A percentile compares a stretch with the other conserved stretches of the same genome.
Evolutionary conservation across 257 asterid genomes (phyloP).

Genomic region (Lavandula angustifolia): DNA sequence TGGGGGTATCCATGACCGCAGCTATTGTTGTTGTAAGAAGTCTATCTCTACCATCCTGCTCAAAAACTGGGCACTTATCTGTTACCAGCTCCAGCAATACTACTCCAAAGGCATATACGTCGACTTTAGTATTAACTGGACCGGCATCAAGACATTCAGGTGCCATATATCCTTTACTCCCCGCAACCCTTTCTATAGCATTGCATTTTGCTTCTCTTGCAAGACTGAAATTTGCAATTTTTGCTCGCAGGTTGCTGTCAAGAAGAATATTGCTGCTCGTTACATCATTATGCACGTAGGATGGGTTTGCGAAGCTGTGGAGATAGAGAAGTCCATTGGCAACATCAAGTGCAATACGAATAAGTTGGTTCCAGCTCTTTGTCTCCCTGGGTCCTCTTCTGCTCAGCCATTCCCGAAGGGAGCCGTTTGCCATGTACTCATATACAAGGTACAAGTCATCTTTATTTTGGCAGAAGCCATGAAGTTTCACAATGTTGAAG

Average conservation of each 20-base stretch:
- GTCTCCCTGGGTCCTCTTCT: constrained; percentile 27
- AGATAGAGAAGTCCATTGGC: constrained; percentile 70
- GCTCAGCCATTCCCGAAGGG: constrained; percentile 55
- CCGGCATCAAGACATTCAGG: constrained; percentile 50
- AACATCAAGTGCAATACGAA: constrained; percentile 59
- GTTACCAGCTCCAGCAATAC: constrained; percentile 56
- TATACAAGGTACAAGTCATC: constrained; percentile 47
- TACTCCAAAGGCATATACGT: constrained; percentile 57
- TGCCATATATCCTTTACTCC: constrained; percentile 46
- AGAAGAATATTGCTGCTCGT: constrained; percentile 55
- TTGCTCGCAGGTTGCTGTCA: constrained; percentile 56
- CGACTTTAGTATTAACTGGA: constrained; percentile 44
- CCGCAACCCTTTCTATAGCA: constrained; percentile 29
- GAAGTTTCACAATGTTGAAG: constrained; percentile 56
- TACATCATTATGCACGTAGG: constrained; percentile 49
- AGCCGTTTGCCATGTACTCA: constrained; percentile 62
- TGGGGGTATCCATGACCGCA: constrained; percentile 34
- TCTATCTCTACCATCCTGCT: constrained; percentile 37
- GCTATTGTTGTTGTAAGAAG: constrained; percentile 39
- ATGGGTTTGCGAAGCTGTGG: constrained; percentile 59
- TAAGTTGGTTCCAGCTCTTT: constrained; percentile 39
- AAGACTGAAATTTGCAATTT: constrained; percentile 52
- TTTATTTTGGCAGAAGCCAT: constrained; percentile 49
- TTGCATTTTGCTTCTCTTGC: constrained; percentile 44
- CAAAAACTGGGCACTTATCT: constrained; percentile 37